Evolutionary conservation across 164 flowering plant genomes (phyloP).

Genomic region (Echeveria elegans): DNA sequence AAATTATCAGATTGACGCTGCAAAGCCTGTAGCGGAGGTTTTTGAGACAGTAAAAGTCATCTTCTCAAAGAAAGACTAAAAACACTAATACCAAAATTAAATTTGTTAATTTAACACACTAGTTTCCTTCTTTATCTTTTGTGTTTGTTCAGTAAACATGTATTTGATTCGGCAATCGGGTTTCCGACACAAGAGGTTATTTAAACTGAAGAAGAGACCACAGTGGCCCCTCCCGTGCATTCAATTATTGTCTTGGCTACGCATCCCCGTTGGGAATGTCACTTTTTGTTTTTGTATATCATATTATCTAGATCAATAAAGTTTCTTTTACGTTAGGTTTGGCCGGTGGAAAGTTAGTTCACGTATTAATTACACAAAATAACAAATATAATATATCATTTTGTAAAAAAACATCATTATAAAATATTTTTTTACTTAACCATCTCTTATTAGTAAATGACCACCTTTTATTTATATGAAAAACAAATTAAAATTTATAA

Average conservation of each 20-base stretch:
- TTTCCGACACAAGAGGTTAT: background rate
- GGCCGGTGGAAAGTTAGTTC: too few species aligned
- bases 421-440: too few species aligned
- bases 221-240: background rate
- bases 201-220: background rate
- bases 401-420: too few species aligned
- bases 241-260: background rate
- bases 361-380: too few species aligned
- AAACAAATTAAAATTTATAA: too few species aligned
- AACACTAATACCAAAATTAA: background rate
- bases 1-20: slow-evolving; percentile 68
- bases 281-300: background rate
- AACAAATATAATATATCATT: too few species aligned
- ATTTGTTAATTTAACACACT: background rate
- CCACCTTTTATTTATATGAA: too few species aligned
- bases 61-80: slow-evolving; percentile 33
- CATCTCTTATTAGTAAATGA: too few species aligned
- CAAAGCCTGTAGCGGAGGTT: slow-evolving; percentile 63
- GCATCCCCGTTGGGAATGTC: background rate
- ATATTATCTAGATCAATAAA: background rate
- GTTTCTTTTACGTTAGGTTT: too few species aligned
- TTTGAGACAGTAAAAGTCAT: slow-evolving; percentile 58
- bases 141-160: background rate
- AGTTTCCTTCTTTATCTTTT: background rate
- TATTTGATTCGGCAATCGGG: background rate